A percentile compares a stretch with the other conserved stretches of the same genome.
Conservation (phyloP, 2,329 filamentous ascomycete genomes). For the Penicillium brasilianum region DNA sequence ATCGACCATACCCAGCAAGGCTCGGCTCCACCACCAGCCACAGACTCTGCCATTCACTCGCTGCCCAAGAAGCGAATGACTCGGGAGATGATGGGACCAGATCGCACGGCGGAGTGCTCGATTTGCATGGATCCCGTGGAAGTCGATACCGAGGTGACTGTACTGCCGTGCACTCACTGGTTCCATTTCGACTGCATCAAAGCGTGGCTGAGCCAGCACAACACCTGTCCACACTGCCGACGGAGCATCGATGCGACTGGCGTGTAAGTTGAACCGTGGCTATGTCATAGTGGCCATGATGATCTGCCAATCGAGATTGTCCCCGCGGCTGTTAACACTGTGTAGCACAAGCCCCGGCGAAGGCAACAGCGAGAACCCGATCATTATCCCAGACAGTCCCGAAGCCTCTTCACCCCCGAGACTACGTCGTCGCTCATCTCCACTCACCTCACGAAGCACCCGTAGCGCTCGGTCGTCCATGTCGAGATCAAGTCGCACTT, state of each 20-base stretch:
- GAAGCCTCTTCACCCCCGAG: conserved; percentile 14
- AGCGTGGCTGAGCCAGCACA: conserved; percentile 85
- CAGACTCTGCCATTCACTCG: conserved; percentile 72
- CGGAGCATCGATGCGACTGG: conserved; percentile 41
- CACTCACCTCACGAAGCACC: conserved; percentile 15
- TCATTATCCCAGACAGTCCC: conserved; percentile 25
- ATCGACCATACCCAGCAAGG: conserved; percentile 80
- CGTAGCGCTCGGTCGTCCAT: conserved; percentile 29
- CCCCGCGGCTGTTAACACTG: conserved; percentile 13
- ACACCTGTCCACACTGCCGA: conserved; percentile 76
- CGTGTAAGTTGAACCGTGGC: conserved; percentile 28
- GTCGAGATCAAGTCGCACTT: conserved; percentile 20
- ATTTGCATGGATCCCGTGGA: conserved; percentile 91
- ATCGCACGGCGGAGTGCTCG: conserved; percentile 78
- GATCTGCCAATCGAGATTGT: conserved; percentile 3
- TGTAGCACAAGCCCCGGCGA: conserved; percentile 23
- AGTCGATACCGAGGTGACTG: conserved; percentile 72
- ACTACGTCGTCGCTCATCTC: conserved; percentile 21
- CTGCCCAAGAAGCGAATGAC: conserved; percentile 75
- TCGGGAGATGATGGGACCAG: conserved; percentile 69
- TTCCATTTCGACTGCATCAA: conserved; percentile 84
- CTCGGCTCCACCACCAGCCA: conserved; percentile 81
- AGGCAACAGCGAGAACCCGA: conserved; percentile 29
- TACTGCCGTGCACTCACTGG: conserved; percentile 89
- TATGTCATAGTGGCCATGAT: conserved; percentile 11